Evolutionary conservation across 305 asterid genomes (phyloP), one percentile per base, ranked within the genome.

Genomic region (Fraxinus greggii): DNA sequence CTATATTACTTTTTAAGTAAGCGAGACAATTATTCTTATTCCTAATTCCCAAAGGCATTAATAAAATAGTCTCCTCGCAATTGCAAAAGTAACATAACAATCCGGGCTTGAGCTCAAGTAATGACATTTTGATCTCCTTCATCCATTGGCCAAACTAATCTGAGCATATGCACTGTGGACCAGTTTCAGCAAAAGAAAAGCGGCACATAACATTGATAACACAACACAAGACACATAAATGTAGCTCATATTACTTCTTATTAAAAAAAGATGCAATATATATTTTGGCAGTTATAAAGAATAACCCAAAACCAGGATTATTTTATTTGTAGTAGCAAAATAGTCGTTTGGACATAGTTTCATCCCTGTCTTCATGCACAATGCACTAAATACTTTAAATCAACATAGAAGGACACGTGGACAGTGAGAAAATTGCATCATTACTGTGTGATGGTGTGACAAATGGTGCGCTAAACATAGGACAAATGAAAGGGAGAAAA

Each of bases 401-500:
- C 21, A 13, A 26, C 75, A 69, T 26, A 12, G 17, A 13, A 69
- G 38, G 75, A 15, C 75, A 12, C 1, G 4, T 28, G 8, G 9
- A 69, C 5, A 13, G 24, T 15, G 75, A 31, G 24, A 70, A 31
- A 17, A 67, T 10, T 67, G 40, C 75, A 70, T 29, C 40, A 17
- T 21, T 70, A 31, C 9, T 31, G 31, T 70, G 42, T 67, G 35
- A 63, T 67, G 35, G 35, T 67, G 65, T 54, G 65, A 19, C 32
- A 69, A 28, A 40, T 28, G 31, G 12, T 36, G 65, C 13, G 42
- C 79, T 51, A 73, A 28, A 38, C 75, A 70, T 13, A 36, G 75
- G 75, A 33, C 75, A 75, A 26, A 75, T 74, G 65, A n/a, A 59
- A 75, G 77, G 8, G 12, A 65, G 77, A 70, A 78, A 12, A 51